Evolutionary conservation across 148 eudicot species (phyloP), one percentile per base, ranked within the genome.

Genomic region (Pharnaceum exiguum): DNA sequence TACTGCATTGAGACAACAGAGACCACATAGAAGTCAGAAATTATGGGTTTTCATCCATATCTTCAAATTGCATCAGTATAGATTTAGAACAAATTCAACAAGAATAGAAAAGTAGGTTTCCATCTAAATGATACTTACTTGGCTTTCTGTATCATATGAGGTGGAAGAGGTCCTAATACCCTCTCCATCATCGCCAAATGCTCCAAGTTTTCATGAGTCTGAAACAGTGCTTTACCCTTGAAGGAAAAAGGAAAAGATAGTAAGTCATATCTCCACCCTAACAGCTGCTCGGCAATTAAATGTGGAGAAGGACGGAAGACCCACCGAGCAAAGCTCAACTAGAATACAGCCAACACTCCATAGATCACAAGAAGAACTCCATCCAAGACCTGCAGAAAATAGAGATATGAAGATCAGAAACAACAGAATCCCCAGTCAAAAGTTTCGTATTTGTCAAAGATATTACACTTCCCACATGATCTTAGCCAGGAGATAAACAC

Each of bases 171-270:
- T 30, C 86, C 90, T 59, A 90, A 67, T 25, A 90, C 91, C 67
- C 82, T 78, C 79, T 86, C 95, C 95, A 86, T 86, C 95, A 86
- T 86, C 55, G 89, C 95, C 66, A 86, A 66, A 63, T 90, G 97
- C 67, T 90, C 97, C 70, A 90, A 73, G 68, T 86, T 90, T 57
- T 84, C 97, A 52, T 90, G 95, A 30, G 95, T 90, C 57, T 83
- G 88, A 58, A 90, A 90, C 53, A 90, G 66, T 19, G 82, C 90
- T 70, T 73, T 74, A 58, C 95, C 97, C 97, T 90, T 71, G 35
- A 71, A 78, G 23, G 50, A 42, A 50, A 35, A 1, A 9, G 32
- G 23, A 53, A 42, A 50, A 35, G 1, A 9, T 31, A 19, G 26
- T 27, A 49, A 39, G 40, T 60, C 57, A 60, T 28, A 18, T n/a